phyloP scores from a whole-genome alignment of 2,329 filamentous ascomycete genomes.

The Colletotrichum destructivum region DNA sequence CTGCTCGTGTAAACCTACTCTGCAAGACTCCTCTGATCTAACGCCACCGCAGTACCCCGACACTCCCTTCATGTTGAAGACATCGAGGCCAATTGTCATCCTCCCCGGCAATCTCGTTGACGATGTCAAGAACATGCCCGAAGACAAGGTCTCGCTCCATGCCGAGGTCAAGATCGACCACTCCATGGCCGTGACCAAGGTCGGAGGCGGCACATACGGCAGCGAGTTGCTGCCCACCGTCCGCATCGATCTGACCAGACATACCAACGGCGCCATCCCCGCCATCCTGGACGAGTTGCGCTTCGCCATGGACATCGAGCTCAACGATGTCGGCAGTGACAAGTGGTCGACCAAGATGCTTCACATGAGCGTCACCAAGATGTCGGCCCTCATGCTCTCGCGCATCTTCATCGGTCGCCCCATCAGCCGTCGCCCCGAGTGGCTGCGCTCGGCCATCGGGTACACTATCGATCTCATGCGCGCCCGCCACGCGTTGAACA shows the following conservation, averaged over 20 bases:
- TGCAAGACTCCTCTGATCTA: background rate
- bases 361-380: constrained; percentile 32
- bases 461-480: constrained; percentile 32
- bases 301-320: constrained; percentile 33
- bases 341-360: constrained; percentile 30
- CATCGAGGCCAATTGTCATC: constrained; percentile 24
- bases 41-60: constrained; percentile 6
- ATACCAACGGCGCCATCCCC: constrained; percentile 28
- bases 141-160: constrained; percentile 29
- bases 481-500: constrained; percentile 27
- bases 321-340: constrained; percentile 26
- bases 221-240: constrained; percentile 21
- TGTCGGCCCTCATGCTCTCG: constrained; percentile 28
- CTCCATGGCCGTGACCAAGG: constrained; percentile 32
- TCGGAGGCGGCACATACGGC: constrained; percentile 30
- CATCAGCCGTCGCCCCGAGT: constrained; percentile 27
- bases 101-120: constrained; percentile 22
- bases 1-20: fast-evolving
- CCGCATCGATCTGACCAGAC: constrained; percentile 25
- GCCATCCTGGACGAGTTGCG: constrained; percentile 30
- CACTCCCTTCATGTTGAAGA: constrained; percentile 24
- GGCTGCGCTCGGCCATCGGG: constrained; percentile 28
- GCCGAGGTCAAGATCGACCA: constrained; percentile 33
- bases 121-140: constrained; percentile 32
- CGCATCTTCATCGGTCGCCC: constrained; percentile 31